A percentile compares a stretch with the other conserved stretches of the same genome.
These are phyloP conservation scores for Ilex asprella DNA, from an alignment of 257 asterid genomes.

Conservation along the genomic window DNA sequence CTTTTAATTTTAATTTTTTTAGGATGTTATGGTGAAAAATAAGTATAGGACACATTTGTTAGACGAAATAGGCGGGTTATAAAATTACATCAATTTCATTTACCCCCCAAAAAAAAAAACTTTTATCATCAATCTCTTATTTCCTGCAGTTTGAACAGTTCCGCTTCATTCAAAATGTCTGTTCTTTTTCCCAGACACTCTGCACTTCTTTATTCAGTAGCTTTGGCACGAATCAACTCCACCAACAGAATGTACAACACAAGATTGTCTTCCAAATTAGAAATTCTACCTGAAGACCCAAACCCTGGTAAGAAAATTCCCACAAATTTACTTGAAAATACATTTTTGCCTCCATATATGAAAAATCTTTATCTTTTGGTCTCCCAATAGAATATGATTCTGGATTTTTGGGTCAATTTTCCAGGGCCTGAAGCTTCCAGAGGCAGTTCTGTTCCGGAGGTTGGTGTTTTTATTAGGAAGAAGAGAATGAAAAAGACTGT, in stretches of 20 bases:
- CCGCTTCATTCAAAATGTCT: neutral
- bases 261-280: conserved; percentile 6
- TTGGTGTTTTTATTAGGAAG: conserved; percentile 52
- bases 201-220: neutral
- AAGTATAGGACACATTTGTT: no score
- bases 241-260: conserved; percentile 12
- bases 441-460: conserved; percentile 24
- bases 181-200: neutral
- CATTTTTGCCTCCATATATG: neutral
- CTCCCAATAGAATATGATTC: conserved; percentile 16
- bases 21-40: no score
- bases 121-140: no score
- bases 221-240: neutral
- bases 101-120: no score
- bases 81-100: no score
- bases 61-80: no score
- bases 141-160: no score
- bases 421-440: conserved; percentile 30
- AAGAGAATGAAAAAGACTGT: conserved; percentile 39
- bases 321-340: neutral
- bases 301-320: conserved; percentile 9
- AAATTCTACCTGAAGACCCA: neutral
- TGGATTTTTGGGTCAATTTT: conserved; percentile 4
- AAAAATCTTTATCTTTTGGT: conserved; percentile 19
- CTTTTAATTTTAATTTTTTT: no score